Evolutionary conservation across 2,329 filamentous ascomycete species (phyloP).

Genomic region (Grosmannia huntii): DNA sequence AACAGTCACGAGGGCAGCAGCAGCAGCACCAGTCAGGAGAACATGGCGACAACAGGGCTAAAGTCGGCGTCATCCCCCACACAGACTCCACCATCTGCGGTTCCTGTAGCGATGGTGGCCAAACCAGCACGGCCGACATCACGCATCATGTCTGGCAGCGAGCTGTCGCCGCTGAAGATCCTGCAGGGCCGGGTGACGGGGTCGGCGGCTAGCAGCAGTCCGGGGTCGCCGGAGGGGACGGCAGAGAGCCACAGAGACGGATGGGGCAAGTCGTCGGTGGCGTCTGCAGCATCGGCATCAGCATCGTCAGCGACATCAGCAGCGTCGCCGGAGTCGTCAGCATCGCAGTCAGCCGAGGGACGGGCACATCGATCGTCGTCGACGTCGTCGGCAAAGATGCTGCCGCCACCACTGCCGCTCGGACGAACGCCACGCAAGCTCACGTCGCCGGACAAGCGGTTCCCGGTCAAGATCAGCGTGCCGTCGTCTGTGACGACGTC

Average conservation of each 20-base stretch:
- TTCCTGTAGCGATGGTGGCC: slow-evolving; percentile 15
- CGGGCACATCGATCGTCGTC: not conserved
- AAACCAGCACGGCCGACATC: slow-evolving; percentile 28
- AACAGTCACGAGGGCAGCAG: not conserved
- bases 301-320: not conserved
- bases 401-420: slow-evolving; percentile 19
- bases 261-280: not conserved
- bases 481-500: not conserved
- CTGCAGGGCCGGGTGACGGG: slow-evolving; percentile 19
- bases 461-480: slow-evolving; percentile 44
- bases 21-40: slow-evolving; percentile 24
- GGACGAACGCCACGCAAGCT: slow-evolving; percentile 33
- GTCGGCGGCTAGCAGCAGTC: slow-evolving; percentile 13
- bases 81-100: slow-evolving; percentile 24
- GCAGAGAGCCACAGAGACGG: slow-evolving; percentile 10
- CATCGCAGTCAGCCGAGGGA: not conserved
- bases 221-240: slow-evolving; percentile 10
- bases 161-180: slow-evolving; percentile 46
- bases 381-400: slow-evolving; percentile 14
- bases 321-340: not conserved
- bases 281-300: not conserved
- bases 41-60: slow-evolving; percentile 17
- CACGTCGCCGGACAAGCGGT: slow-evolving; percentile 40
- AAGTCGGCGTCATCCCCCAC: not conserved
- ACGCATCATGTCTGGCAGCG: slow-evolving; percentile 42